Evolutionary conservation across 208 protist species (phyloP).

Genomic region (Herpetomonas muscarum): DNA sequence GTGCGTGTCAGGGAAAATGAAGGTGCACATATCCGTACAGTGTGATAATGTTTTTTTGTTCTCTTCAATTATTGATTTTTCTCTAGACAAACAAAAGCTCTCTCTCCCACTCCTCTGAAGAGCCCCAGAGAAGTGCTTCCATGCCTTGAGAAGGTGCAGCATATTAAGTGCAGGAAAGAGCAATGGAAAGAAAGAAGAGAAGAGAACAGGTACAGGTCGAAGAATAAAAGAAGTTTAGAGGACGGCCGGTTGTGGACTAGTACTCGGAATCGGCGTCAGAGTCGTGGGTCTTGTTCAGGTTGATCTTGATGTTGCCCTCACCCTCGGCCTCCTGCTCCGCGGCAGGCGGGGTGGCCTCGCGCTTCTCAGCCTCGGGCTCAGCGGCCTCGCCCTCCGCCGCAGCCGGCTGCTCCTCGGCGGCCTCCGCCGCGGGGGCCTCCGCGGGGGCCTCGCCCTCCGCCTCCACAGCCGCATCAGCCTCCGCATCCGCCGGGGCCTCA

Average conservation of each 20-base stretch:
- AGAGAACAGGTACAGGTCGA: conserved; percentile 3
- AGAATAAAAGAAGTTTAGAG: neutral
- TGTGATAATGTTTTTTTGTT: no score
- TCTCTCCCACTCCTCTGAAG: no score
- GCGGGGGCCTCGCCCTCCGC: neutral
- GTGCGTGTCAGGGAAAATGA: no score
- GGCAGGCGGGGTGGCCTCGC: neutral
- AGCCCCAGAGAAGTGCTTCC: no score
- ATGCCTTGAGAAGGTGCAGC: no score
- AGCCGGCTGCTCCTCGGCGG: conserved; percentile 8
- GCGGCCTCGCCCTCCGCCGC: conserved; percentile 1
- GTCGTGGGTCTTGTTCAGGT: conserved; percentile 13
- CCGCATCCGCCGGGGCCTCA: neutral
- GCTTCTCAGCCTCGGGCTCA: conserved; percentile 1
- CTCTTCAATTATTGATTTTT: no score
- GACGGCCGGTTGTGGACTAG: no score
- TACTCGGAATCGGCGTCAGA: conserved; percentile 21
- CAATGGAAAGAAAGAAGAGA: conserved; percentile 16
- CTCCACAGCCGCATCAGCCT: neutral
- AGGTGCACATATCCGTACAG: no score
- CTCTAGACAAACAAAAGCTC: no score
- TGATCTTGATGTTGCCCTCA: conserved; percentile 17
- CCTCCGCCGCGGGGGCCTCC: conserved; percentile 6
- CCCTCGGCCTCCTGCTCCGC: conserved; percentile 13
- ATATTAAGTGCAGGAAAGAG: neutral